A percentile compares a stretch with the other conserved stretches of the same genome.
phyloP scores from a whole-genome alignment of 495 filamentous ascomycete species.

The Copromyces sp. region DNA sequence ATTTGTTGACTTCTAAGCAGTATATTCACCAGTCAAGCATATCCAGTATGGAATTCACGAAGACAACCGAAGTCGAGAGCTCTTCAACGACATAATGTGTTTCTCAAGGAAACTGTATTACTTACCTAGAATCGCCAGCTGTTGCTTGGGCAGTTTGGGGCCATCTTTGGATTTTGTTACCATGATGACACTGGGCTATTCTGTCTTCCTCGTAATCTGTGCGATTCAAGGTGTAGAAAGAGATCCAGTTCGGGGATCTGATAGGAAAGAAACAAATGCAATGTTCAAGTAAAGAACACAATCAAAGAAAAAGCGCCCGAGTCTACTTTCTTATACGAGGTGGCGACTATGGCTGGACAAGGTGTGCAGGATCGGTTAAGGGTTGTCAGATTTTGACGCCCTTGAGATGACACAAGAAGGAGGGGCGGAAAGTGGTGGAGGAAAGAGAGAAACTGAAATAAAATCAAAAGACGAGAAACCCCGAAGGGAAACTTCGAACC shows the following conservation, averaged over 20 bases:
- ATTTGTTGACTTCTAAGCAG: not conserved
- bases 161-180: conserved; percentile 19
- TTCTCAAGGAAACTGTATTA: not conserved
- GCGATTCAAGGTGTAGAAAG: not conserved
- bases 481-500: not conserved
- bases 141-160: conserved; percentile 36
- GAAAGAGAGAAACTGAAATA: not conserved
- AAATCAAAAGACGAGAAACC: not conserved
- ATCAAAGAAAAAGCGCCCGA: not conserved
- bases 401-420: not conserved
- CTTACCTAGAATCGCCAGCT: conserved; percentile 56
- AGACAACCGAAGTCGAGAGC: too few species aligned
- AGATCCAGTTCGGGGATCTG: not conserved
- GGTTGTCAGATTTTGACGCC: not conserved
- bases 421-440: not conserved
- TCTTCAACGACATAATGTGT: not conserved
- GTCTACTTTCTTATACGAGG: not conserved
- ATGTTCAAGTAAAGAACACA: not conserved
- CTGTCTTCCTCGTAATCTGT: not conserved
- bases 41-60: too few species aligned
- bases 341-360: not conserved
- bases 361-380: not conserved
- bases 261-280: not conserved
- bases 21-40: too few species aligned
- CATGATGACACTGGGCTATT: conserved; percentile 16